Evolutionary conservation across 2,329 filamentous ascomycete species (phyloP).

Genomic region (Verticillium nubilum): DNA sequence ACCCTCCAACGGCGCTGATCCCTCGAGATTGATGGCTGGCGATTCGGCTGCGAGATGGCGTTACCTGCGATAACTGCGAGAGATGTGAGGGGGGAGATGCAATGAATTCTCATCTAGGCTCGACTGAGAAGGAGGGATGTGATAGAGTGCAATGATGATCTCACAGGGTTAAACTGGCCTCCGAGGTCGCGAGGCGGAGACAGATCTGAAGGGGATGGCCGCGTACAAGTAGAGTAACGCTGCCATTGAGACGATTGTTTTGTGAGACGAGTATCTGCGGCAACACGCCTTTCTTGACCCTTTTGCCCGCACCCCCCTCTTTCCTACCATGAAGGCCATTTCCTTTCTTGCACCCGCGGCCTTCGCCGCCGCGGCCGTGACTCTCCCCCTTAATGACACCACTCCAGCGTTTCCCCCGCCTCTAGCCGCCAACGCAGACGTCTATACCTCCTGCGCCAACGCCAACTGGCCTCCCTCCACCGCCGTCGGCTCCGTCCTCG

Average conservation of each 20-base stretch:
- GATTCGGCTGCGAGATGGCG: neutral
- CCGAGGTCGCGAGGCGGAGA: neutral
- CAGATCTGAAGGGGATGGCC: neutral
- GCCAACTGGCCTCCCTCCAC: conserved; percentile 16
- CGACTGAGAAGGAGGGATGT: neutral
- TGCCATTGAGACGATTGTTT: neutral
- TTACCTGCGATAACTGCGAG: neutral
- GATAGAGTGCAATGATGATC: neutral
- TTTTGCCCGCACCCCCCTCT: too few relatives aligned
- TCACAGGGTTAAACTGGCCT: neutral
- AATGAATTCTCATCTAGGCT: neutral
- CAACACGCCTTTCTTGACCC: neutral
- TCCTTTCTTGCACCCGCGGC: neutral
- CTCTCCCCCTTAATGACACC: conserved; percentile 23
- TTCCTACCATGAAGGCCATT: neutral
- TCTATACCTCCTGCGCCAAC: conserved; percentile 13
- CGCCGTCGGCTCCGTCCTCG: conserved; percentile 12
- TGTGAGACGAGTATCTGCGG: neutral
- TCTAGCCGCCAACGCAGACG: conserved; percentile 3
- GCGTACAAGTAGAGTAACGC: neutral
- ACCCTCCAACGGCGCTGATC: neutral
- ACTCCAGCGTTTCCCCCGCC: conserved; percentile 2
- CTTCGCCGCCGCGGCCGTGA: conserved; percentile 47
- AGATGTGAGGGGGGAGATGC: neutral
- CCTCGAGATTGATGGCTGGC: neutral